Conservation (phyloP, 2,329 filamentous ascomycete genomes). For the Diaporthe citri region DNA sequence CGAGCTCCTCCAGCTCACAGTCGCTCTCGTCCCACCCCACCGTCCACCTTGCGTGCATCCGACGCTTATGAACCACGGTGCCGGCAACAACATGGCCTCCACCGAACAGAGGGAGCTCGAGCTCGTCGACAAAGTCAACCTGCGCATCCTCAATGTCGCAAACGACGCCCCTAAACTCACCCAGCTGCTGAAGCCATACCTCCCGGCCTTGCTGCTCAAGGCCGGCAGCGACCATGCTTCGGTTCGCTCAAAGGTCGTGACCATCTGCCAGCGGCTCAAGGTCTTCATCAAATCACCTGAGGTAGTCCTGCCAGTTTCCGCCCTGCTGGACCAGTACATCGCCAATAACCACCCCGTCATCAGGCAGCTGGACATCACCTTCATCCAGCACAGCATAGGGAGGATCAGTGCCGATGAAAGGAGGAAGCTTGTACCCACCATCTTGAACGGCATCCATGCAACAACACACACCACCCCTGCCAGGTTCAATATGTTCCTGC, state of each 20-base stretch:
- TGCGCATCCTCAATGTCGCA: constrained; percentile 82
- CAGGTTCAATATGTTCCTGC: constrained; percentile 86
- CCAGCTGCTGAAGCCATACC: constrained; percentile 80
- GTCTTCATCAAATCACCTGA: constrained; percentile 66
- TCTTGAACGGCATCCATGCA: constrained; percentile 75
- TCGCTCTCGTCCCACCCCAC: background rate
- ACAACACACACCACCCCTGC: constrained; percentile 67
- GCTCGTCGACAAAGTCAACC: constrained; percentile 87
- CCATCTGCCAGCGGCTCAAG: constrained; percentile 64
- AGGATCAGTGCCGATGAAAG: constrained; percentile 70
- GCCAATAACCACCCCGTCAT: constrained; percentile 79
- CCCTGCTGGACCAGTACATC: constrained; percentile 91
- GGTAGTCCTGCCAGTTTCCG: constrained; percentile 86
- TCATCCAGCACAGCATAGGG: constrained; percentile 83
- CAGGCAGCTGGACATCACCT: constrained; percentile 88
- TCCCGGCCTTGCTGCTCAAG: constrained; percentile 87
- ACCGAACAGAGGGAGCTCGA: constrained; percentile 80
- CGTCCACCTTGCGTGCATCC: background rate
- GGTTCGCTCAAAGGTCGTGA: constrained; percentile 80
- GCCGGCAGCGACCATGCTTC: constrained; percentile 82
- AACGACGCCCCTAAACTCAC: constrained; percentile 88
- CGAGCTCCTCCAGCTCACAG: constrained; percentile 20
- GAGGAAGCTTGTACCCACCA: constrained; percentile 77
- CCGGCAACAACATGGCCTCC: constrained; percentile 43
- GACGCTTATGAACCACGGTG: background rate